A percentile compares a stretch with the other conserved stretches of the same genome.
phyloP scores from a whole-genome alignment of 768 basidiomycete species.

The Dentipellis fragilis region DNA sequence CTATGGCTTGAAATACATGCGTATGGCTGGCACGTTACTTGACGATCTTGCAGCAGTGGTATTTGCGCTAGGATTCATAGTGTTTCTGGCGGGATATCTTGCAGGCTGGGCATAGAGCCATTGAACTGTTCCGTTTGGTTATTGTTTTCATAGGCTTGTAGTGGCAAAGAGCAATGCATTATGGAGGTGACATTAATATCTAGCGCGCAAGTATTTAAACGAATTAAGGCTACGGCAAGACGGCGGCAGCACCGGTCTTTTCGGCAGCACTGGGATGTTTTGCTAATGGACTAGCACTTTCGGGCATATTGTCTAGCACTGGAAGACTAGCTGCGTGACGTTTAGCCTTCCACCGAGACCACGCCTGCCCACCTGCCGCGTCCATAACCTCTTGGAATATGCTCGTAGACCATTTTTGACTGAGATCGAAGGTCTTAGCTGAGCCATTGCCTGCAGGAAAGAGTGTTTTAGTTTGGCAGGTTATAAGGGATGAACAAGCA shows the following conservation, averaged over 20 bases:
- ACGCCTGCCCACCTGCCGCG: slow-evolving; percentile 45
- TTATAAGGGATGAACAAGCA: slow-evolving; percentile 9
- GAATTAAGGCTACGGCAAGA: slow-evolving; percentile 5
- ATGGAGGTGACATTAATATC: too few relatives aligned
- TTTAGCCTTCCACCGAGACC: slow-evolving; percentile 46
- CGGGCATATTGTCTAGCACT: slow-evolving; percentile 22
- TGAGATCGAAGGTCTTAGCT: slow-evolving; percentile 38
- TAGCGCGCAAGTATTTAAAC: not conserved
- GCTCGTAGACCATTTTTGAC: slow-evolving; percentile 58
- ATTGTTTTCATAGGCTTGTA: too few relatives aligned
- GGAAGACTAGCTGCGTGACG: slow-evolving; percentile 36
- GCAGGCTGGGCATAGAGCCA: not conserved
- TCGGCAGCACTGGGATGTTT: not conserved
- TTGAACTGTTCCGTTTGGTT: too few relatives aligned
- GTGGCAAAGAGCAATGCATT: too few relatives aligned
- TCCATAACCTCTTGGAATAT: slow-evolving; percentile 69
- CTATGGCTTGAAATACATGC: slow-evolving; percentile 55
- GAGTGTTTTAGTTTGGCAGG: not conserved
- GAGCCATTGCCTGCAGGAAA: slow-evolving; percentile 38
- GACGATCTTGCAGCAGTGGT: slow-evolving; percentile 64
- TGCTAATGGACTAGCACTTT: slow-evolving; percentile 3
- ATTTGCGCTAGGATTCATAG: slow-evolving; percentile 61
- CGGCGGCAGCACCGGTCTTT: slow-evolving; percentile 14
- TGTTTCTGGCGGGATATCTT: slow-evolving; percentile 17
- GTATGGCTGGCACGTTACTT: slow-evolving; percentile 55